Evolutionary conservation across 2,329 filamentous ascomycete genomes (phyloP).

Genomic region (Neocatenulostroma microsporum): DNA sequence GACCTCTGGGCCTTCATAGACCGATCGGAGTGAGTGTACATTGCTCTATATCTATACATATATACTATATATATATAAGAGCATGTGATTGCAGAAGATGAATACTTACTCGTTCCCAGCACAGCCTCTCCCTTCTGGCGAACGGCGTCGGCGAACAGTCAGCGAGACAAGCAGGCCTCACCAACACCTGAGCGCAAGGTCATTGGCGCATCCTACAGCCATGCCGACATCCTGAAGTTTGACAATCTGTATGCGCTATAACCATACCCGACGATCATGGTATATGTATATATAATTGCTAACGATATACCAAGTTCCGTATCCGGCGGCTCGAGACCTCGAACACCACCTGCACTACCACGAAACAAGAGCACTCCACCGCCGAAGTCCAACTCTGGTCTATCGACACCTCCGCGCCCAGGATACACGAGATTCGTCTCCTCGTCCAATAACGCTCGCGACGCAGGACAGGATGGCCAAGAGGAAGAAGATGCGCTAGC

Average conservation of each 20-base stretch:
- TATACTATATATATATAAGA: not conserved
- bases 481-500: conserved; percentile 66
- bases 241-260: conserved; percentile 59
- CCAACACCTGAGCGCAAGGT: conserved; percentile 56
- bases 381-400: conserved; percentile 46
- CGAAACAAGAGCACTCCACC: conserved; percentile 50
- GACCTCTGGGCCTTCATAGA: conserved; percentile 28
- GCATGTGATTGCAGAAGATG: conserved; percentile 3
- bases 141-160: conserved; percentile 43
- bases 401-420: conserved; percentile 53
- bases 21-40: conserved; percentile 27
- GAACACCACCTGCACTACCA: conserved; percentile 62
- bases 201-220: conserved; percentile 90
- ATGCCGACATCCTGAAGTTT: conserved; percentile 88
- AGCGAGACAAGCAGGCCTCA: conserved; percentile 34
- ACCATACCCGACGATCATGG: not conserved
- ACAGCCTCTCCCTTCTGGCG: conserved; percentile 87
- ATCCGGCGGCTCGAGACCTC: conserved; percentile 50
- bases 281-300: not conserved
- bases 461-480: conserved; percentile 45
- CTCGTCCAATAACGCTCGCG: conserved; percentile 64
- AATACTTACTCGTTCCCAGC: no score
- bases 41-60: not conserved
- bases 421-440: conserved; percentile 76
- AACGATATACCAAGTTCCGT: conserved; percentile 14